Evolutionary conservation across 2,329 filamentous ascomycete genomes (phyloP).

Genomic region (Sporothrix luriei): DNA sequence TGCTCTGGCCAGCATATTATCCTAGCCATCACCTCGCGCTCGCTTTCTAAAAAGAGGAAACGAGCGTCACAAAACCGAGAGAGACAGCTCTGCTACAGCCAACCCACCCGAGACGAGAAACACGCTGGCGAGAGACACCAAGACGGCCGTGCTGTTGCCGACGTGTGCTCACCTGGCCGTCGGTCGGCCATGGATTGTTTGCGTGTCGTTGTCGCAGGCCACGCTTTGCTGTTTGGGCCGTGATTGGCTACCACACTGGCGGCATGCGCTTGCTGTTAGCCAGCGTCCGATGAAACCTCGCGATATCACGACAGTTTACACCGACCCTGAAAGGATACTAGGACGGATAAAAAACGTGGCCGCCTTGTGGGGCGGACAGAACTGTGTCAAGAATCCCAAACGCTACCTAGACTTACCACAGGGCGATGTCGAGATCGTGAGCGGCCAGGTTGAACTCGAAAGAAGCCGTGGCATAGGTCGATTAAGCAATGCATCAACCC

Average conservation of each 20-base stretch:
- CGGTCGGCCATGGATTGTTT: neutral
- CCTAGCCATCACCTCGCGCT: neutral
- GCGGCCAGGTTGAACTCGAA: no score
- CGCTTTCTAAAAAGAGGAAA: slow-evolving; percentile 11
- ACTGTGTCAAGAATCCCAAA: neutral
- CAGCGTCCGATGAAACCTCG: neutral
- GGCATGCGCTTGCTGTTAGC: neutral
- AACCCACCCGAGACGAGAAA: no score
- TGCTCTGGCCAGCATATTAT: neutral
- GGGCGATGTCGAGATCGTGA: no score
- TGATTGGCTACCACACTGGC: slow-evolving; percentile 12
- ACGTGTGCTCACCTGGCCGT: neutral
- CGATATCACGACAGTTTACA: slow-evolving; percentile 1
- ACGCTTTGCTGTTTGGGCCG: neutral
- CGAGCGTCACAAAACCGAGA: neutral
- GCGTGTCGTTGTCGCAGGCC: neutral
- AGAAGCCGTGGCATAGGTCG: no score
- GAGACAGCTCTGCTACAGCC: neutral
- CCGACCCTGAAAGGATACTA: neutral
- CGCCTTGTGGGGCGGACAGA: neutral
- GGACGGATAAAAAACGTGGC: neutral
- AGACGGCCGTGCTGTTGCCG: neutral
- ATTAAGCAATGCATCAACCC: no score
- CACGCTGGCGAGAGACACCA: neutral
- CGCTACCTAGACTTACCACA: neutral